These are phyloP conservation scores for Debaryomycetaceae sp. DNA, from an alignment of 1,139 yeast genomes.

Conservation along the genomic window DNA sequence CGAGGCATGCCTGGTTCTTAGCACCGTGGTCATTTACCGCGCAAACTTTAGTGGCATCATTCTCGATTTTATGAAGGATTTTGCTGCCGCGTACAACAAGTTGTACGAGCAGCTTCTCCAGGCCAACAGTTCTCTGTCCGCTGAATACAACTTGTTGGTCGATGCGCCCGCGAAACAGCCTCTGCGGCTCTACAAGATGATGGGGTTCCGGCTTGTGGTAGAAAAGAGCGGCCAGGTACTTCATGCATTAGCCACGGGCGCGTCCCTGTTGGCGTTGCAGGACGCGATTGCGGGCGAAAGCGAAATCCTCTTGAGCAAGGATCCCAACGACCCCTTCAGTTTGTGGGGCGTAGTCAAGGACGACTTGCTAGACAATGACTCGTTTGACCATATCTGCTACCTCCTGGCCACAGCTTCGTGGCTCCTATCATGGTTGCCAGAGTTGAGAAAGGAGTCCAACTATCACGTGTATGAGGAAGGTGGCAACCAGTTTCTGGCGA, in stretches of 20 bases:
- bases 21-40: constrained; percentile 51
- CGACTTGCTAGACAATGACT: constrained; percentile 31
- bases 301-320: constrained; percentile 19
- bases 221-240: constrained; percentile 23
- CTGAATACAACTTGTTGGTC: constrained; percentile 3
- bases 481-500: constrained; percentile 13
- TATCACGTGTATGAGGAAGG: constrained; percentile 14
- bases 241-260: constrained; percentile 4
- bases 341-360: constrained; percentile 26
- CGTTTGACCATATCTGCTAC: constrained; percentile 38
- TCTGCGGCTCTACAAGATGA: constrained; percentile 34
- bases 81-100: constrained; percentile 18
- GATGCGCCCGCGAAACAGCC: constrained; percentile 11
- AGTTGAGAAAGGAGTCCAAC: constrained; percentile 34
- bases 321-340: constrained; percentile 7
- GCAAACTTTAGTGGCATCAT: constrained; percentile 39
- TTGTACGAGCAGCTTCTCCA: constrained; percentile 22
- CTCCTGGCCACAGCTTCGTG: constrained; percentile 37
- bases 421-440: constrained; percentile 47
- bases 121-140: constrained; percentile 6
- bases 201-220: constrained; percentile 23
- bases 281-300: constrained; percentile 23
- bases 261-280: constrained; percentile 5
- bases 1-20: constrained; percentile 42
- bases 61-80: constrained; percentile 22